Percentiles rank a stretch among this genome's conserved stretches.
Evolutionary conservation across 2,329 filamentous ascomycete species (phyloP).

Genomic region (Mollisiaceae sp.): DNA sequence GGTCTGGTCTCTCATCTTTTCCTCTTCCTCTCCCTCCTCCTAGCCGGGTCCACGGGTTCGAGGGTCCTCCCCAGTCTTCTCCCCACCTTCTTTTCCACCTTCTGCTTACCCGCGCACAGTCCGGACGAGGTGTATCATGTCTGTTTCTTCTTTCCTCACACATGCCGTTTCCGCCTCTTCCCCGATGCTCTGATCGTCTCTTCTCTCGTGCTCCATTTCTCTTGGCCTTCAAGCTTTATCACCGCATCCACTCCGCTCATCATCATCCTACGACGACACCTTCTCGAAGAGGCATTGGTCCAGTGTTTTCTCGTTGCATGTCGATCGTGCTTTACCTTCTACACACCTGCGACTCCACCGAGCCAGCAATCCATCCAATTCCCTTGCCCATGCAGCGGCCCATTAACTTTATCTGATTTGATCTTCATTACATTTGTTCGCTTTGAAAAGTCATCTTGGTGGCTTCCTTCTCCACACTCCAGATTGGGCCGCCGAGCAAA

Average conservation of each 20-base stretch:
- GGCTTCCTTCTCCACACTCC: constrained; percentile 20
- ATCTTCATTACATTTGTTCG: constrained; percentile 10
- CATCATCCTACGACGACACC: neutral
- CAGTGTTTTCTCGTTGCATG: constrained; percentile 11
- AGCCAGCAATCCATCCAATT: neutral
- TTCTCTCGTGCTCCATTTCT: neutral
- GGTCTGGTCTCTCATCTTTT: neutral
- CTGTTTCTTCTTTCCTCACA: constrained; percentile 17
- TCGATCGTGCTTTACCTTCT: constrained; percentile 18
- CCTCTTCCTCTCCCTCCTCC: neutral
- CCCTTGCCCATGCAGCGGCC: neutral
- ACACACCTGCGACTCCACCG: neutral
- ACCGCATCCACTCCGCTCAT: neutral
- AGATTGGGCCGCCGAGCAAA: constrained; percentile 18
- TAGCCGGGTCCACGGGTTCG: neutral
- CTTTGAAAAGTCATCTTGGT: constrained; percentile 2
- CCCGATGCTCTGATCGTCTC: constrained; percentile 9
- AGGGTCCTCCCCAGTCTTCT: neutral
- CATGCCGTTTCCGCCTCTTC: neutral
- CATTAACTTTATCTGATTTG: constrained; percentile 10
- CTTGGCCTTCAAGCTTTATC: constrained; percentile 4
- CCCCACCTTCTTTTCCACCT: neutral
- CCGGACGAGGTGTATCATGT: constrained; percentile 16
- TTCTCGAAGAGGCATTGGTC: neutral
- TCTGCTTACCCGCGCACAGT: constrained; percentile 14